Percentiles rank a stretch among this genome's conserved stretches.
Evolutionary conservation across 306 rosid genomes (phyloP).

Genomic region (Prunus mume): DNA sequence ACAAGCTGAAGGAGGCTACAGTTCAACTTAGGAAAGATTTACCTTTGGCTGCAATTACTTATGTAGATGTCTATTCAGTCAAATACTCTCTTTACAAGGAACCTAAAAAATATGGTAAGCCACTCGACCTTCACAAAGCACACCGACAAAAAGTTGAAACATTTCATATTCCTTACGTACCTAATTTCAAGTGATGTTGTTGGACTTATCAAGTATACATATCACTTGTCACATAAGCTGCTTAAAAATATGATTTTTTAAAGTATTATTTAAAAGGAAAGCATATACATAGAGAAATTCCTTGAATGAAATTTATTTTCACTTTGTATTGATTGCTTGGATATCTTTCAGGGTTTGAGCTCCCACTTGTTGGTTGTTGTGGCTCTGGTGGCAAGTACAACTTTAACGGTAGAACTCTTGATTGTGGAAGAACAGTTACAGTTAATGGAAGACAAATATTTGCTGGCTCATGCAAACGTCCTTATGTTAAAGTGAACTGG

Average conservation of each 20-base stretch:
- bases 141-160: too few species aligned
- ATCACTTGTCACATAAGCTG: not conserved
- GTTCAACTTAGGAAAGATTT: conserved; percentile 40
- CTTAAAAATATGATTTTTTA: not conserved
- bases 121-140: not conserved
- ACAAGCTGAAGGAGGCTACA: conserved; percentile 37
- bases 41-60: conserved; percentile 47
- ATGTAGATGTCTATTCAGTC: conserved; percentile 42
- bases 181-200: too few species aligned
- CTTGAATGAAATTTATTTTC: not conserved
- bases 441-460: conserved; percentile 29
- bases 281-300: not conserved
- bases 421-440: conserved; percentile 30
- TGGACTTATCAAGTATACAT: too few species aligned
- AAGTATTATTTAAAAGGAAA: not conserved
- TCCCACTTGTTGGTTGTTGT: conserved; percentile 42
- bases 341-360: conserved; percentile 44
- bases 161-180: too few species aligned
- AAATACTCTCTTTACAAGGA: conserved; percentile 31
- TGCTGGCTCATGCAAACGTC: conserved; percentile 42
- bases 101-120: conserved; percentile 44
- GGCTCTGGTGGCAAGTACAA: conserved; percentile 58
- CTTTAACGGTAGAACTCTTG: not conserved
- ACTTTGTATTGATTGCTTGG: not conserved
- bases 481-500: conserved; percentile 34